Percentiles rank a stretch among this genome's conserved stretches.
Evolutionary conservation across 140 eudicot species (phyloP).

Genomic region (Anethum foeniculum): DNA sequence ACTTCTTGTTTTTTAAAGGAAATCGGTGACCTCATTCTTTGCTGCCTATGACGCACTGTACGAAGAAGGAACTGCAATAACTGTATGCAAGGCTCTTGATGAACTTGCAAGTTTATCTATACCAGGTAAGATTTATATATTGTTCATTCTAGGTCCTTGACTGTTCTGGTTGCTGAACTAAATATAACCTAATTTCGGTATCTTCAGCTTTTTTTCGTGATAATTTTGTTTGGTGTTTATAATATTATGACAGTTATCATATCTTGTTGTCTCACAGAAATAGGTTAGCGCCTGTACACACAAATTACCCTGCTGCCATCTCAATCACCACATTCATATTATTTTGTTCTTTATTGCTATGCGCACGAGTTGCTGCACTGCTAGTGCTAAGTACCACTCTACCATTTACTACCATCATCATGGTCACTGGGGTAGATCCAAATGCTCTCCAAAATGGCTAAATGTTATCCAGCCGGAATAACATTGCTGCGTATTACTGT

Average conservation of each 20-base stretch:
- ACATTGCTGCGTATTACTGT: background rate
- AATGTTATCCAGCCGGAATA: background rate
- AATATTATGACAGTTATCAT: background rate
- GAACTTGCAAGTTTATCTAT: conserved; percentile 83
- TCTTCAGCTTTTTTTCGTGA: background rate
- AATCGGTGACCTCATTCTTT: conserved; percentile 79
- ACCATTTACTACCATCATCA: background rate
- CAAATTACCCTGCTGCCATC: background rate
- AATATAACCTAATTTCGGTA: background rate
- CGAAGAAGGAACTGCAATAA: conserved; percentile 93
- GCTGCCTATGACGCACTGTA: conserved; percentile 80
- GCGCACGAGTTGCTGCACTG: background rate
- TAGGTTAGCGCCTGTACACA: background rate
- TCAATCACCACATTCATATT: background rate
- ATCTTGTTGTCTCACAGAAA: background rate
- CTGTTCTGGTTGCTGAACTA: background rate
- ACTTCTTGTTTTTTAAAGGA: conserved; percentile 33
- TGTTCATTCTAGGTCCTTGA: background rate
- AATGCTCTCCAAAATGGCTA: background rate
- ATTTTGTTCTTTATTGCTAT: background rate
- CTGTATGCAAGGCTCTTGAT: conserved; percentile 92
- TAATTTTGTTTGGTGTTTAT: background rate
- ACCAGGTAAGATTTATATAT: conserved; percentile 45
- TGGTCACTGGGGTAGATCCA: background rate
- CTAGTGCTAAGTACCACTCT: background rate